These are phyloP conservation scores for Marasmius oreades DNA, from an alignment of 1,284 basidiomycete genomes.

Conservation along the genomic window DNA sequence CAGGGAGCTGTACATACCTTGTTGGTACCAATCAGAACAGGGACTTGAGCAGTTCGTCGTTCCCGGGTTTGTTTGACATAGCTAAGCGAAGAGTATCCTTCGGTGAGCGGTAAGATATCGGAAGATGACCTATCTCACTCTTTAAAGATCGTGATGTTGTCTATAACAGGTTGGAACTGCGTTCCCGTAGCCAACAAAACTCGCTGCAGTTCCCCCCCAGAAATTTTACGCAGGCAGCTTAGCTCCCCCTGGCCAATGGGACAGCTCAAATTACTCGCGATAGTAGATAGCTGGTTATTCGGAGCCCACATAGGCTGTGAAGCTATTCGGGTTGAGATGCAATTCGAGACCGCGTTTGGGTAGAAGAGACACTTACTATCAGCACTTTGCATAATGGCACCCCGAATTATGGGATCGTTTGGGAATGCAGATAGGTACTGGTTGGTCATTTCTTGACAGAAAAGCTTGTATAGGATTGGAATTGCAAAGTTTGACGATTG, in stretches of 20 bases:
- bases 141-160: constrained; percentile 40
- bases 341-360: background rate
- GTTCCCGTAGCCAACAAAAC: constrained; percentile 31
- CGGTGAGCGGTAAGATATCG: background rate
- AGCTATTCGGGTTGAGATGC: constrained; percentile 14
- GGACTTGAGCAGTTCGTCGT: constrained; percentile 35
- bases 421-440: constrained; percentile 38
- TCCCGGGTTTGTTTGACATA: constrained; percentile 33
- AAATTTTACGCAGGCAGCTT: constrained; percentile 35
- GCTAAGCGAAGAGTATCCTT: constrained; percentile 12
- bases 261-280: constrained; percentile 34
- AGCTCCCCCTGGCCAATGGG: constrained; percentile 31
- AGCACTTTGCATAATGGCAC: constrained; percentile 38
- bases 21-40: constrained; percentile 39
- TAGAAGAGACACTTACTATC: constrained; percentile 29
- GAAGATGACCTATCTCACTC: constrained; percentile 24
- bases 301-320: constrained; percentile 40
- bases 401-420: constrained; percentile 34
- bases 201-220: constrained; percentile 28
- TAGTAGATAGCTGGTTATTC: constrained; percentile 32
- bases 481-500: background rate
- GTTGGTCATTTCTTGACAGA: constrained; percentile 36
- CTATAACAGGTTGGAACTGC: constrained; percentile 42
- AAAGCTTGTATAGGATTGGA: background rate
- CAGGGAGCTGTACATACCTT: constrained; percentile 21